Evolutionary conservation across 2,329 filamentous ascomycete genomes (phyloP).

Genomic region (Fusarium guadeloupense): DNA sequence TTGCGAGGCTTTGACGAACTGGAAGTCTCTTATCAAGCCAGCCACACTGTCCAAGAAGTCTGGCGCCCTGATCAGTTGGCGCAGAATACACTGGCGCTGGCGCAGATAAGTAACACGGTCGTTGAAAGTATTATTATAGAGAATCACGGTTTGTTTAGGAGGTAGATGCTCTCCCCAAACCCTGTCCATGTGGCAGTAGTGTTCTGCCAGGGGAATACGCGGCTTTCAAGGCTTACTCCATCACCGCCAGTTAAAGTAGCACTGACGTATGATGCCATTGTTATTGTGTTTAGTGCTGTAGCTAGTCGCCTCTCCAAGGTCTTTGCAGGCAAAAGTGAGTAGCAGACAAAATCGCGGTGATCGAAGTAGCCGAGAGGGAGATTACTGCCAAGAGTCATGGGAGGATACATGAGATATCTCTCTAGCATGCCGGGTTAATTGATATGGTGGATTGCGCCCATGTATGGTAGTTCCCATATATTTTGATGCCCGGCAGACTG

Average conservation of each 20-base stretch:
- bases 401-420: background rate
- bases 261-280: background rate
- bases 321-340: background rate
- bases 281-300: background rate
- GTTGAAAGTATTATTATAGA: background rate
- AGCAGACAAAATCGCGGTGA: no score
- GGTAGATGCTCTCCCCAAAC: slow-evolving; percentile 3
- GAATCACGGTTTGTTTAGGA: slow-evolving; percentile 2
- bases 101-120: background rate
- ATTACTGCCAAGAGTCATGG: background rate
- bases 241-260: background rate
- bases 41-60: slow-evolving; percentile 12
- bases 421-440: background rate
- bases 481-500: background rate
- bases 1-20: background rate
- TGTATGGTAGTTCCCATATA: background rate
- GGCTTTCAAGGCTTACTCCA: background rate
- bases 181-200: slow-evolving; percentile 1
- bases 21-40: slow-evolving; percentile 9
- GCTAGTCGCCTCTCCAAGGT: background rate
- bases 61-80: background rate
- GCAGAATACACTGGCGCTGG: background rate
- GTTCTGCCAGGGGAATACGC: background rate
- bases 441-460: background rate
- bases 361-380: no score